These are phyloP conservation scores for Phellinidium pouzarii DNA, from an alignment of 1,284 basidiomycete genomes.

Conservation along the genomic window DNA sequence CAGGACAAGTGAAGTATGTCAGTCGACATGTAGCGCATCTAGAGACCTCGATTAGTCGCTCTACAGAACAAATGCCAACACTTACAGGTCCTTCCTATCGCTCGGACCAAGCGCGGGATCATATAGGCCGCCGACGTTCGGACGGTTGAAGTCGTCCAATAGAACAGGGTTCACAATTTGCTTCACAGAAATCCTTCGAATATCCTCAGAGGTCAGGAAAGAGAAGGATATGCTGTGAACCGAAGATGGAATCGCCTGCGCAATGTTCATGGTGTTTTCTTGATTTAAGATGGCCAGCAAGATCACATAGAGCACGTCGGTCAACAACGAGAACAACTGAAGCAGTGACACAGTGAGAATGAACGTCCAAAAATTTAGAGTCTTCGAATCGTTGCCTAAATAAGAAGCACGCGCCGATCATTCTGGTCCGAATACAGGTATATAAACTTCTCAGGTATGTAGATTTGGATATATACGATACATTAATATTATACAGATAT, in stretches of 20 bases:
- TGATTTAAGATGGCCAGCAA: conserved; percentile 18
- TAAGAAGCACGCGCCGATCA: conserved; percentile 5
- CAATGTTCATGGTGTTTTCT: conserved; percentile 74
- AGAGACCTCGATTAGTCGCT: conserved; percentile 1
- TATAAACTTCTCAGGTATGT: conserved; percentile 3
- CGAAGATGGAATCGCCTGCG: conserved; percentile 80
- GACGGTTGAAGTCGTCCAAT: conserved; percentile 90
- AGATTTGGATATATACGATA: conserved; percentile 3
- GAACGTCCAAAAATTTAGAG: conserved; percentile 11
- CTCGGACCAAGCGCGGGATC: conserved; percentile 94
- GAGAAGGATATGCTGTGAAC: conserved; percentile 90
- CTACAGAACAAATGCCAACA: conserved; percentile 21
- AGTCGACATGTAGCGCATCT: conserved; percentile 94
- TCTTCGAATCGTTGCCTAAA: not conserved
- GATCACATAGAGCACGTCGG: not conserved
- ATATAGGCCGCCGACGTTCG: conserved; percentile 90
- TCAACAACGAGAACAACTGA: not conserved
- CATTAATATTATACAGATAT: not conserved
- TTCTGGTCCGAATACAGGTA: not conserved
- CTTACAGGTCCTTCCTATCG: conserved; percentile 82
- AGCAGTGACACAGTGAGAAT: not conserved
- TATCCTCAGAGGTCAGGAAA: conserved; percentile 87
- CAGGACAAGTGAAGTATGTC: conserved; percentile 91
- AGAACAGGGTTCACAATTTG: conserved; percentile 92
- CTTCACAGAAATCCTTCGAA: conserved; percentile 92